phyloP scores from a whole-genome alignment of 1,139 yeast species.

The Debaryomyces psychrophilus region DNA sequence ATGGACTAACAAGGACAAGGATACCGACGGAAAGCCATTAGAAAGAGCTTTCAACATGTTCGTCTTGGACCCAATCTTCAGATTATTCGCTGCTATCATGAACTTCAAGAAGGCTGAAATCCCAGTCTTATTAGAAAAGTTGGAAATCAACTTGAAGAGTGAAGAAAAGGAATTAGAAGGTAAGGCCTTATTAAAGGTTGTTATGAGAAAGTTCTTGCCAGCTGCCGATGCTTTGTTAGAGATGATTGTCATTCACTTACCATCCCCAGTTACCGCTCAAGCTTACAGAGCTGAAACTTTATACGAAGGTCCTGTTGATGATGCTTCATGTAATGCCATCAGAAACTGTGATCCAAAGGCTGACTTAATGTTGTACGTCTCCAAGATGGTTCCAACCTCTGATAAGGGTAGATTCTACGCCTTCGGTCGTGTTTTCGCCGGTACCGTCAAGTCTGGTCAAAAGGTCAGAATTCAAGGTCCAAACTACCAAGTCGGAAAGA shows the following conservation, averaged over 20 bases:
- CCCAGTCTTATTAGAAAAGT: constrained; percentile 85
- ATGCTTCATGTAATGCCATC: constrained; percentile 87
- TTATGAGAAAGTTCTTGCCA: constrained; percentile 99
- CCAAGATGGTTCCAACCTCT: constrained; percentile 99
- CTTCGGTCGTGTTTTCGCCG: constrained; percentile 99
- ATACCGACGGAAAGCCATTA: constrained; percentile 91
- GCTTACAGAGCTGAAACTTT: constrained; percentile 98
- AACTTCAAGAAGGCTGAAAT: constrained; percentile 85
- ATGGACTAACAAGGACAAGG: constrained; percentile 97
- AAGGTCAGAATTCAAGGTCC: constrained; percentile 99
- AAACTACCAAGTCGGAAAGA: constrained; percentile 97
- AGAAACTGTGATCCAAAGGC: constrained; percentile 98
- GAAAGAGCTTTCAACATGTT: constrained; percentile 99
- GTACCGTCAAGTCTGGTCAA: constrained; percentile 98
- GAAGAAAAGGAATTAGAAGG: constrained; percentile 98
- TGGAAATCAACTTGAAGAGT: constrained; percentile 86
- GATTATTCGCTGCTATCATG: constrained; percentile 58
- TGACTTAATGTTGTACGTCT: constrained; percentile 98
- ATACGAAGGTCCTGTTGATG: constrained; percentile 99
- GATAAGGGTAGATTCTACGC: constrained; percentile 99
- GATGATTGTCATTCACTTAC: constrained; percentile 98
- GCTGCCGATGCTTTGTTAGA: constrained; percentile 99
- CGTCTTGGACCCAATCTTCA: constrained; percentile 98
- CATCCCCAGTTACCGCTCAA: constrained; percentile 99
- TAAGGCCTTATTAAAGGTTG: constrained; percentile 97